A percentile compares a stretch with the other conserved stretches of the same genome.
These are phyloP conservation scores for Eucalyptus regnans DNA, from an alignment of 345 rosid species.

Conservation along the genomic window DNA sequence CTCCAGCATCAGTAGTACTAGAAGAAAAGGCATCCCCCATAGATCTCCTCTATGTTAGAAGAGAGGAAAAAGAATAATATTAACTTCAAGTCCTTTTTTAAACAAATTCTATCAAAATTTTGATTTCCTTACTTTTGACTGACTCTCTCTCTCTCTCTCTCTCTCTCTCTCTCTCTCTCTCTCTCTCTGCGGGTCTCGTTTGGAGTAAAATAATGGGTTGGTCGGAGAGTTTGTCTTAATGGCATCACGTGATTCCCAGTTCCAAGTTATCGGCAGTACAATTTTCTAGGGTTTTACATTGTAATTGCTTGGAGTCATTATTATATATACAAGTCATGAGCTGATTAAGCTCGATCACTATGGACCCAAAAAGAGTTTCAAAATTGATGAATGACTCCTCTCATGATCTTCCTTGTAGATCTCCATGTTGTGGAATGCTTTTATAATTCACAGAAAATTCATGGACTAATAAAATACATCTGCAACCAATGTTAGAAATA, in stretches of 20 bases:
- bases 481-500: neutral
- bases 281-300: slow-evolving; percentile 4
- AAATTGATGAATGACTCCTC: neutral
- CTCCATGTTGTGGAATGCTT: neutral
- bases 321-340: neutral
- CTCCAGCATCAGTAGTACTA: slow-evolving; percentile 33
- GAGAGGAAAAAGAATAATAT: neutral
- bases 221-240: slow-evolving; percentile 67
- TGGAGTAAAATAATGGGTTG: slow-evolving; percentile 32
- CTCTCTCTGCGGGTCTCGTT: neutral
- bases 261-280: slow-evolving; percentile 30
- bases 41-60: slow-evolving; percentile 80
- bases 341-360: neutral
- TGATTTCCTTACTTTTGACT: slow-evolving; percentile 11
- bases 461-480: neutral
- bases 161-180: neutral
- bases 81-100: neutral
- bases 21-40: slow-evolving; percentile 94
- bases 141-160: neutral
- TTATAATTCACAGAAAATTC: neutral
- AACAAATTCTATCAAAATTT: neutral
- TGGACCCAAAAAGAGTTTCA: neutral
- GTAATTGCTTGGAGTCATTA: neutral
- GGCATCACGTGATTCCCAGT: slow-evolving; percentile 80
- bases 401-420: neutral